Conservation (phyloP, 2,329 filamentous ascomycete genomes). For the Lanzia echinophila region DNA sequence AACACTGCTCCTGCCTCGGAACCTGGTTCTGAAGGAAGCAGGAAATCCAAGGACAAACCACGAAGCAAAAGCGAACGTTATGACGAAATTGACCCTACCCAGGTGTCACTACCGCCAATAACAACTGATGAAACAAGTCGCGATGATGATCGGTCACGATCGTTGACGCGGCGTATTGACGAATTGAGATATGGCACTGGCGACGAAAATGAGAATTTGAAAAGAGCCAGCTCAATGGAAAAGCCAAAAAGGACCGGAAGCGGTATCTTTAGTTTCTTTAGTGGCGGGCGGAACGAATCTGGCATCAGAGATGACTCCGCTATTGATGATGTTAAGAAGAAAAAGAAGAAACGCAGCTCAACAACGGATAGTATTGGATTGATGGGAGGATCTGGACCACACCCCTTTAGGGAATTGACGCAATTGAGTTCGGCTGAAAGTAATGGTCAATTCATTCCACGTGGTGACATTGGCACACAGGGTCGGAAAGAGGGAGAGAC, state of each 20-base stretch:
- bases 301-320: constrained; percentile 25
- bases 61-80: constrained; percentile 20
- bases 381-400: constrained; percentile 20
- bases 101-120: constrained; percentile 25
- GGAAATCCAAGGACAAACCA: constrained; percentile 23
- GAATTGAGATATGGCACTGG: constrained; percentile 13
- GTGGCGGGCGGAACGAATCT: constrained; percentile 32
- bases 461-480: constrained; percentile 17
- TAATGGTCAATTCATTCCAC: constrained; percentile 14
- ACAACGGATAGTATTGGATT: constrained; percentile 22
- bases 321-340: constrained; percentile 25
- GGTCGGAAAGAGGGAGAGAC: constrained; percentile 22
- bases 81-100: constrained; percentile 26
- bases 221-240: constrained; percentile 31
- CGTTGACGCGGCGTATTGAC: constrained; percentile 19
- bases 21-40: constrained; percentile 18
- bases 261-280: constrained; percentile 38
- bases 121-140: constrained; percentile 25
- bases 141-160: constrained; percentile 14
- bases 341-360: constrained; percentile 29
- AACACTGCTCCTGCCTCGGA: constrained; percentile 13
- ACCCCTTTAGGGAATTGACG: constrained; percentile 22
- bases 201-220: constrained; percentile 30
- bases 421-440: constrained; percentile 21
- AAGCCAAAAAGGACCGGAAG: constrained; percentile 33